Conservation (phyloP, 805 yeast genomes). For the Groenewaldozyma salmanticensis region DNA sequence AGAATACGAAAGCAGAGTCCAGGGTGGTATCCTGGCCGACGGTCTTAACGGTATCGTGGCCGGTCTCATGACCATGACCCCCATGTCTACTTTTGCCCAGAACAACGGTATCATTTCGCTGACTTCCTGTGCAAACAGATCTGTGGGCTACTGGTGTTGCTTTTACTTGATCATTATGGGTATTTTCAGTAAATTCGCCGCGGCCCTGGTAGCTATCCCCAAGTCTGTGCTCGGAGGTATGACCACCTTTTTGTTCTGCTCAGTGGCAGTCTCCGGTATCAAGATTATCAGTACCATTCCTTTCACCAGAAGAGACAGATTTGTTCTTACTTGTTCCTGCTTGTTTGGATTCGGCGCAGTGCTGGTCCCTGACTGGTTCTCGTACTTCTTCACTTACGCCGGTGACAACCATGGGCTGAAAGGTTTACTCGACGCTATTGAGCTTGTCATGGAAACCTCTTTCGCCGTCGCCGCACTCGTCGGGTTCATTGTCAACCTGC, state of each 20-base stretch:
- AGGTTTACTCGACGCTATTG: slow-evolving; percentile 62
- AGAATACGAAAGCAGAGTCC: slow-evolving; percentile 71
- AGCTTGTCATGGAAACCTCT: slow-evolving; percentile 62
- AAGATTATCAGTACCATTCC: slow-evolving; percentile 45
- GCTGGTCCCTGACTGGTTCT: slow-evolving; percentile 57
- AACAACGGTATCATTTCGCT: slow-evolving; percentile 91
- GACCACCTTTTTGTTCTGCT: slow-evolving; percentile 67
- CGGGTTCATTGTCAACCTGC: slow-evolving; percentile 49
- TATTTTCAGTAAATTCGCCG: slow-evolving; percentile 75
- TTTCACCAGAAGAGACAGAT: slow-evolving; percentile 65
- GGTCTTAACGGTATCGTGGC: slow-evolving; percentile 73
- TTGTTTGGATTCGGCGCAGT: slow-evolving; percentile 60
- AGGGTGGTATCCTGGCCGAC: slow-evolving; percentile 88
- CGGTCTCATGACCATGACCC: slow-evolving; percentile 76
- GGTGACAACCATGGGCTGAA: slow-evolving; percentile 48
- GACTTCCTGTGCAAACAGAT: slow-evolving; percentile 83
- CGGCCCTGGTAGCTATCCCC: slow-evolving; percentile 80
- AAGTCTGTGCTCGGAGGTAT: slow-evolving; percentile 78
- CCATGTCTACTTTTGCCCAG: slow-evolving; percentile 88
- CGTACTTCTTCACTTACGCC: slow-evolving; percentile 50
- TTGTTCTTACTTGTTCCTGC: slow-evolving; percentile 56
- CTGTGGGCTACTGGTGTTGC: slow-evolving; percentile 72
- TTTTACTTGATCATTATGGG: slow-evolving; percentile 82
- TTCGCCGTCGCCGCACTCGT: slow-evolving; percentile 62
- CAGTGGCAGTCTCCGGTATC: slow-evolving; percentile 69